Evolutionary conservation across 2,329 filamentous ascomycete species (phyloP), one percentile per base, ranked within the genome.

Genomic region (Decorospora gaudefroyi): DNA sequence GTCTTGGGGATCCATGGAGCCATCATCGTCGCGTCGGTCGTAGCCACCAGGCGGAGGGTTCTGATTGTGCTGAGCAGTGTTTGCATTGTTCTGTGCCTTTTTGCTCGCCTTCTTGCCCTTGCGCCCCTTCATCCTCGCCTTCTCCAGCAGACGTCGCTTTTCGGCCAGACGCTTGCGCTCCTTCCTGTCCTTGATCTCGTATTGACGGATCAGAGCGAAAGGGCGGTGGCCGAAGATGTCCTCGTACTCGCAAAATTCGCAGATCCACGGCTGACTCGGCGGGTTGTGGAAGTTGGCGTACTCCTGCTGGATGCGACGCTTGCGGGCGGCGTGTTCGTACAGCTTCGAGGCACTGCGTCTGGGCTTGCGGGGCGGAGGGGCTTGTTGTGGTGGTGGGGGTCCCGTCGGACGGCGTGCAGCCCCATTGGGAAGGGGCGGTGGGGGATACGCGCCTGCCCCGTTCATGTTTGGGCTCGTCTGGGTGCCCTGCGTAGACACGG

Each of bases 171-270:
- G 83, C 61, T 89, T 88, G 34, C 90, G 85, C 66, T 89, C 85
- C 48, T 87, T 86, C 23, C 90, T 85, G 65, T 96, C 93, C 69
- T 96, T 96, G 67, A 92, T 88, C 72, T 99, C 93, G 65, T 97
- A 99, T 51, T 90, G 84, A 27, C 88, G 83, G 52, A 97, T 95
- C 41, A 99, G 74, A 35, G 90, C 90, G 59, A 83, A 80, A 0
- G 93, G 93, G 2, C 88, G 88, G 38, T 80, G 80, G n/a, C 92
- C 92, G 67, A 96, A 97, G 35, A 99, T 96, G 38, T 84, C 83
- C 72, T 97, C 92, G 66, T 96, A 99, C 70, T 99, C 93, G 75
- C 93, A 99, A 68, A 97, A 97, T 64, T 96, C 89, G 72, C 93
- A 99, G 32, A 97, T 90, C 88, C 91, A 97, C 36, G 90, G 81